phyloP scores from a whole-genome alignment of 345 rosid species.

The Durio zibethinus region DNA sequence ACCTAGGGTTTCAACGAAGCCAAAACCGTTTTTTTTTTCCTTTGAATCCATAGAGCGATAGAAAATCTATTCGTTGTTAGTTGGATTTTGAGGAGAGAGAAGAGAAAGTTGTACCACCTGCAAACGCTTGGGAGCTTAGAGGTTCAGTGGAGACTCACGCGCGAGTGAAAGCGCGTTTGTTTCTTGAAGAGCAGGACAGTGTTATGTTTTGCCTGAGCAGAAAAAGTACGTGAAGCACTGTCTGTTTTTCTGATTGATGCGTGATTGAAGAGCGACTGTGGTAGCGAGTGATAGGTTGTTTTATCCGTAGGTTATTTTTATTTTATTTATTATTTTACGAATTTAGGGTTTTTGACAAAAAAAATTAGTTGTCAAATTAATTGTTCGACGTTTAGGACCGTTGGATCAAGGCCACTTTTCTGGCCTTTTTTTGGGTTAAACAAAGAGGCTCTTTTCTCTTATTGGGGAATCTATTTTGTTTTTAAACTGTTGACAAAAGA shows the following conservation, averaged over 20 bases:
- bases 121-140: conserved; percentile 1
- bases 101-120: background rate
- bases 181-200: background rate
- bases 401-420: background rate
- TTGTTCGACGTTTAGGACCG: background rate
- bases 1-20: conserved; percentile 45
- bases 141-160: background rate
- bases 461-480: too few relatives aligned
- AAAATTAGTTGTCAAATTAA: background rate
- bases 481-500: too few relatives aligned
- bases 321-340: too few relatives aligned
- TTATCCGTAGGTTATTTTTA: background rate
- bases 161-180: background rate
- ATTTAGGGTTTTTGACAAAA: background rate
- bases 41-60: conserved; percentile 18
- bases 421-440: too few relatives aligned
- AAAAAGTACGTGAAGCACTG: background rate
- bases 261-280: background rate
- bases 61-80: conserved; percentile 8
- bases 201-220: background rate
- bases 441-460: too few relatives aligned
- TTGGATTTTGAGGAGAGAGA: conserved; percentile 17
- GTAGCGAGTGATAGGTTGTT: background rate
- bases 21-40: background rate
- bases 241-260: background rate